A percentile compares a stretch with the other conserved stretches of the same genome.
Evolutionary conservation across 352 stramenopile genomes (phyloP).

Genomic region (Phytophthora constricta): DNA sequence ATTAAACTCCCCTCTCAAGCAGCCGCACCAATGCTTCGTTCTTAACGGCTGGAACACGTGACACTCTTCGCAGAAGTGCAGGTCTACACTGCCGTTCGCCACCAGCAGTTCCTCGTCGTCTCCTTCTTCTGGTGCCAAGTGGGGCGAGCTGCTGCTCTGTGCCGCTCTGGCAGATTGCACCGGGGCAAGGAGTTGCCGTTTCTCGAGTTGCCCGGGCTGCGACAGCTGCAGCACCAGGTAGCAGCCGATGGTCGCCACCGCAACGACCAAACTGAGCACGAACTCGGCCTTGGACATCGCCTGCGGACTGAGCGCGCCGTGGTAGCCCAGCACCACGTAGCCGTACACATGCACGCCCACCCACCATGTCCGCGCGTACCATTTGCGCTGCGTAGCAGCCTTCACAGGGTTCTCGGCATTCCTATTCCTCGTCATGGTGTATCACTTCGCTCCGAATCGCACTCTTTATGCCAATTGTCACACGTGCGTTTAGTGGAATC

Average conservation of each 20-base stretch:
- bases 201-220: conserved; percentile 61
- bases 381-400: conserved; percentile 57
- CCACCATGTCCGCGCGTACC: conserved; percentile 77
- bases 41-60: conserved; percentile 67
- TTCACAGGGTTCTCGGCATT: conserved; percentile 36
- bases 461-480: conserved; percentile 16
- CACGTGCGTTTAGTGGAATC: conserved; percentile 21
- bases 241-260: conserved; percentile 41
- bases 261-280: conserved; percentile 44
- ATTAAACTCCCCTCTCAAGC: not conserved
- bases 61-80: conserved; percentile 69
- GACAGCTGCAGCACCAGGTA: conserved; percentile 72
- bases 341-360: conserved; percentile 65
- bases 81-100: conserved; percentile 15
- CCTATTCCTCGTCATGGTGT: conserved; percentile 31
- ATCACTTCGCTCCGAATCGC: conserved; percentile 4
- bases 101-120: conserved; percentile 46
- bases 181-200: conserved; percentile 26
- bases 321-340: conserved; percentile 58
- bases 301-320: conserved; percentile 38
- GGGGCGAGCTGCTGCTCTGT: conserved; percentile 10
- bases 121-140: conserved; percentile 24
- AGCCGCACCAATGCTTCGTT: conserved; percentile 72
- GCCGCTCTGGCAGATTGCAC: conserved; percentile 16
- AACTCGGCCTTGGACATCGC: conserved; percentile 50